phyloP scores from a whole-genome alignment of 2,329 filamentous ascomycete genomes.

The Monilinia vaccinii-corymbosi region DNA sequence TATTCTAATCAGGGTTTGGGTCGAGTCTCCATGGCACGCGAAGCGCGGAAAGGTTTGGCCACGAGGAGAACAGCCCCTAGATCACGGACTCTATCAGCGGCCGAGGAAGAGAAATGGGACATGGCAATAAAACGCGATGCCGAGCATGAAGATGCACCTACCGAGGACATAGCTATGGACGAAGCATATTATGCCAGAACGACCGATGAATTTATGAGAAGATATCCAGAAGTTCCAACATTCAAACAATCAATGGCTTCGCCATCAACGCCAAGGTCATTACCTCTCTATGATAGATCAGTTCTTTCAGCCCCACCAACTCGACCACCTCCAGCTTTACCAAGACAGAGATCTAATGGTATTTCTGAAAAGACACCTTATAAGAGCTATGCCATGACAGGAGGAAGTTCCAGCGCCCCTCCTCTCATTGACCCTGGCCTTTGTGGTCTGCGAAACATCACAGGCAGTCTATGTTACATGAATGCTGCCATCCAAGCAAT shows the following conservation, averaged over 20 bases:
- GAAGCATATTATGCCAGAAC: conserved; percentile 53
- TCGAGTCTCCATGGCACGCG: conserved; percentile 40
- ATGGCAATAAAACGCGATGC: conserved; percentile 62
- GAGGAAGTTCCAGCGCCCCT: neutral
- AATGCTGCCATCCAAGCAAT: conserved; percentile 84
- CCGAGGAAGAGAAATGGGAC: conserved; percentile 76
- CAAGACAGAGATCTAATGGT: conserved; percentile 67
- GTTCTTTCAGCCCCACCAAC: conserved; percentile 30
- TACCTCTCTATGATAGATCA: conserved; percentile 23
- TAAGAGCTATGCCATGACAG: conserved; percentile 16
- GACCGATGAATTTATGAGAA: conserved; percentile 75
- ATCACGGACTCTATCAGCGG: conserved; percentile 62
- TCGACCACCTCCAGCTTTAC: conserved; percentile 43
- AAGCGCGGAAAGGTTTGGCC: conserved; percentile 14
- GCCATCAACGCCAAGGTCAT: conserved; percentile 4
- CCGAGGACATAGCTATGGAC: conserved; percentile 37
- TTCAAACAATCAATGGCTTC: conserved; percentile 51
- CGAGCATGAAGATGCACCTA: conserved; percentile 31
- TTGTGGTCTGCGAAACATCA: conserved; percentile 72
- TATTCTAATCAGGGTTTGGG: conserved; percentile 34
- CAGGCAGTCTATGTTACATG: conserved; percentile 74
- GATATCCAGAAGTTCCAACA: conserved; percentile 64
- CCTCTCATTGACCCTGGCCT: conserved; percentile 33
- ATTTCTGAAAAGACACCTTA: conserved; percentile 48
- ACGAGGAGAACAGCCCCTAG: conserved; percentile 37